Evolutionary conservation across 2,329 filamentous ascomycete genomes (phyloP).

Genomic region (Rhinocladiella mackenziei): DNA sequence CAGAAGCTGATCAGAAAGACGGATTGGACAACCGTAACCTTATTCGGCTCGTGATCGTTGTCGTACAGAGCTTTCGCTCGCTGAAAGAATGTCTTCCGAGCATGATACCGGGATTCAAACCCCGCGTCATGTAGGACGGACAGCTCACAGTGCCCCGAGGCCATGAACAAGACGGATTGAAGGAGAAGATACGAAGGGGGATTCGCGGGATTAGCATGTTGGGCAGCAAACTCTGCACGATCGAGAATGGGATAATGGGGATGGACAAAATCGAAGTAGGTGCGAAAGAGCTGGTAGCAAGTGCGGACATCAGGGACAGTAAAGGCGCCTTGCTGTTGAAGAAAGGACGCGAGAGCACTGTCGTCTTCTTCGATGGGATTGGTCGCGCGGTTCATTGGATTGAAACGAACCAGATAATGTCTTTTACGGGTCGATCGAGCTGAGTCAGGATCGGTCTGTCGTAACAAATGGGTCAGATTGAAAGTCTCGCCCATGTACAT

Average conservation of each 20-base stretch:
- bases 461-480: conserved; percentile 26
- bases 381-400: conserved; percentile 20
- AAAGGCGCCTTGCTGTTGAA: conserved; percentile 24
- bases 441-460: conserved; percentile 23
- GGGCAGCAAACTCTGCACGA: conserved; percentile 21
- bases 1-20: conserved; percentile 29
- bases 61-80: conserved; percentile 31
- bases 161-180: conserved; percentile 23
- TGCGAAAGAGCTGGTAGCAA: conserved; percentile 24
- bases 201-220: conserved; percentile 18
- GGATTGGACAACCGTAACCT: conserved; percentile 25
- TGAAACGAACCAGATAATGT: conserved; percentile 19
- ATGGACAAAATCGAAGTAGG: conserved; percentile 29
- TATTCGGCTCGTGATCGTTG: conserved; percentile 28
- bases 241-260: conserved; percentile 29
- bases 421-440: conserved; percentile 14
- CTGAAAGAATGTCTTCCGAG: conserved; percentile 28
- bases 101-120: conserved; percentile 24
- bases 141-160: not conserved
- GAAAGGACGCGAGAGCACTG: conserved; percentile 23
- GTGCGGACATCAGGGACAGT: conserved; percentile 20
- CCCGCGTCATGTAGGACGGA: conserved; percentile 32
- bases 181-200: conserved; percentile 25
- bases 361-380: conserved; percentile 26
- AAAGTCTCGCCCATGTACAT: conserved; percentile 24